phyloP scores from a whole-genome alignment of 306 rosid species.

The Canavalia ensiformis region DNA sequence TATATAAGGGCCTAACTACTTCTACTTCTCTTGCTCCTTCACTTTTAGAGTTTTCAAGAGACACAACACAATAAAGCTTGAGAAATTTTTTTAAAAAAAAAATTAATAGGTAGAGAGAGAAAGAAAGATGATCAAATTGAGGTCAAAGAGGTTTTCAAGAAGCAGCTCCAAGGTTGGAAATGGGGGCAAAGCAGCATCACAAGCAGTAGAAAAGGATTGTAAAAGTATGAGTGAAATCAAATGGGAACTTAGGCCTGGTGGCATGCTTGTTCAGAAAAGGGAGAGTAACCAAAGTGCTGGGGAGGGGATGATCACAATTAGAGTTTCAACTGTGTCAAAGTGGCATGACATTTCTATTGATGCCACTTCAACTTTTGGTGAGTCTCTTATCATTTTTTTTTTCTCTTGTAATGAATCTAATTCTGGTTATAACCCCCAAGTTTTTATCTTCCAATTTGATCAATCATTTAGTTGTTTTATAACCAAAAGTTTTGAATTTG shows the following conservation, averaged over 20 bases:
- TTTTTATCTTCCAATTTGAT: not conserved
- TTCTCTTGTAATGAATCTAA: not conserved
- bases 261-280: constrained; percentile 96
- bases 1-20: constrained; percentile 61
- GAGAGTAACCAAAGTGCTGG: constrained; percentile 59
- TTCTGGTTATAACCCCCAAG: not conserved
- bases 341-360: constrained; percentile 81
- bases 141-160: constrained; percentile 79
- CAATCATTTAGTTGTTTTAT: not conserved
- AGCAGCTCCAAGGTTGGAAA: constrained; percentile 67
- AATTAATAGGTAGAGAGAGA: not conserved
- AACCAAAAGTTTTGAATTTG: not conserved
- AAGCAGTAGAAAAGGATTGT: constrained; percentile 45
- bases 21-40: constrained; percentile 2
- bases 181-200: constrained; percentile 46
- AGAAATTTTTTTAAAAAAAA: not conserved
- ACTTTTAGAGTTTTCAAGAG: constrained; percentile 19
- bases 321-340: constrained; percentile 81
- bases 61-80: not conserved
- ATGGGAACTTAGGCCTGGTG: constrained; percentile 98
- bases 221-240: constrained; percentile 62
- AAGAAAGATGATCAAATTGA: constrained; percentile 75
- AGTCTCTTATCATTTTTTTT: not conserved
- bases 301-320: constrained; percentile 72
- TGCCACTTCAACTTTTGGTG: constrained; percentile 91